Percentiles rank a stretch among this genome's conserved stretches.
Conservation (phyloP, 805 yeast species). For the Isabelozyma gotoi region DNA sequence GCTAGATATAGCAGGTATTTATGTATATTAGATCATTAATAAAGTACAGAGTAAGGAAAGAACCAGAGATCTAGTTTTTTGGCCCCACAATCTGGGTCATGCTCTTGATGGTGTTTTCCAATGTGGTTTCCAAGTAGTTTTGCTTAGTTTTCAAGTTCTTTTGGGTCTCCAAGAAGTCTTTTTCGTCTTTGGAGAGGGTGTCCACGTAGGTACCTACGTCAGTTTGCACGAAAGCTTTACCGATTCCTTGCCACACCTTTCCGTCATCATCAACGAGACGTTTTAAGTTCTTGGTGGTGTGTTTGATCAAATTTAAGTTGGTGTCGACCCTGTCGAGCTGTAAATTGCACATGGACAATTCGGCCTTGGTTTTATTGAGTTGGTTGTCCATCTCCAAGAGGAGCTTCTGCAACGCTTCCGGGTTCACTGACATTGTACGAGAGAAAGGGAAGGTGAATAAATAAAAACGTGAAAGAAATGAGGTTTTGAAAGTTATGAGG, state of each 20-base stretch:
- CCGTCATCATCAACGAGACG: conserved; percentile 37
- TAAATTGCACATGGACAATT: conserved; percentile 52
- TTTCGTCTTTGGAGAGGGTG: conserved; percentile 51
- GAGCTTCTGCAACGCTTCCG: conserved; percentile 51
- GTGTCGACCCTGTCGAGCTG: conserved; percentile 52
- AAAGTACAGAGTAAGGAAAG: background rate
- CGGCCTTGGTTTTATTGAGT: conserved; percentile 57
- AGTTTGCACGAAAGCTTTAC: conserved; percentile 64
- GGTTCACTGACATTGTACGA: conserved; percentile 41
- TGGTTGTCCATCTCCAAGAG: conserved; percentile 67
- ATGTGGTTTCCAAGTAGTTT: conserved; percentile 70
- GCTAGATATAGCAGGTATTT: background rate
- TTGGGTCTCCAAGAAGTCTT: conserved; percentile 55
- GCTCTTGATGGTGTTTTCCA: conserved; percentile 68
- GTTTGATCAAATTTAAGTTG: conserved; percentile 51
- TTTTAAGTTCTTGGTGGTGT: conserved; percentile 57
- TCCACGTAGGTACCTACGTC: conserved; percentile 46
- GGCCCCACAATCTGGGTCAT: conserved; percentile 48
- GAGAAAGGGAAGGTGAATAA: background rate
- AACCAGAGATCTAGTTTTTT: background rate
- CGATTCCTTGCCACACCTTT: conserved; percentile 83
- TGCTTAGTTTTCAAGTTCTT: conserved; percentile 66
- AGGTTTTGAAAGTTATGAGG: too few species aligned
- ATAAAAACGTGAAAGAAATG: background rate
- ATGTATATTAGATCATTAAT: background rate